phyloP scores from a whole-genome alignment of 1,139 yeast genomes.

The Geotrichum histeridarum region DNA sequence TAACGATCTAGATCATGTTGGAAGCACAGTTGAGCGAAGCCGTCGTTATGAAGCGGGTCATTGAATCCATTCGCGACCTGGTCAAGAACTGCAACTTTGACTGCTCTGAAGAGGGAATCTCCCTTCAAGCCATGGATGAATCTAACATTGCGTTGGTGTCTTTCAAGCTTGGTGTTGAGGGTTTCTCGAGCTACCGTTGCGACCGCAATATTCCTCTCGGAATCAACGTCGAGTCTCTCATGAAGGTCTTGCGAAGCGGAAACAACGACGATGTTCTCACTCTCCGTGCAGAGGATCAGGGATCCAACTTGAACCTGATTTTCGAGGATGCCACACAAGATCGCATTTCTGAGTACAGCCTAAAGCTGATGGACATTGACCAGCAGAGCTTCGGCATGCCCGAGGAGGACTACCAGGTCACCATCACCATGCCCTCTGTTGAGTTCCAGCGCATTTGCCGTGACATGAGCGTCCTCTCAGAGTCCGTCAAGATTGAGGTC shows the following conservation, averaged over 20 bases:
- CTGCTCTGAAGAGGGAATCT: constrained; percentile 89
- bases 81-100: constrained; percentile 94
- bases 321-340: constrained; percentile 84
- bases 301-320: constrained; percentile 73
- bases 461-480: constrained; percentile 80
- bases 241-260: constrained; percentile 88
- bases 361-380: constrained; percentile 94
- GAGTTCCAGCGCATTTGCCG: constrained; percentile 89
- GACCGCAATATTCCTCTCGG: constrained; percentile 93
- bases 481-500: constrained; percentile 77
- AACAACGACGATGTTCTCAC: constrained; percentile 85
- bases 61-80: constrained; percentile 89
- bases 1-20: constrained; percentile 51
- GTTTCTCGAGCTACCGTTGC: constrained; percentile 91
- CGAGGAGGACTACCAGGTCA: constrained; percentile 86
- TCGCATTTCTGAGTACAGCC: constrained; percentile 84
- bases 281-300: constrained; percentile 84
- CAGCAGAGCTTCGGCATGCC: constrained; percentile 92
- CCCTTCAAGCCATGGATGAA: constrained; percentile 96
- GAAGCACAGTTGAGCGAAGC: constrained; percentile 98
- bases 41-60: constrained; percentile 71
- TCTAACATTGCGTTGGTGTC: constrained; percentile 93
- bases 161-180: constrained; percentile 78
- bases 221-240: constrained; percentile 76
- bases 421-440: constrained; percentile 77